Evolutionary conservation across 2,329 filamentous ascomycete species (phyloP).

Genomic region (Microsporum ferrugineum): DNA sequence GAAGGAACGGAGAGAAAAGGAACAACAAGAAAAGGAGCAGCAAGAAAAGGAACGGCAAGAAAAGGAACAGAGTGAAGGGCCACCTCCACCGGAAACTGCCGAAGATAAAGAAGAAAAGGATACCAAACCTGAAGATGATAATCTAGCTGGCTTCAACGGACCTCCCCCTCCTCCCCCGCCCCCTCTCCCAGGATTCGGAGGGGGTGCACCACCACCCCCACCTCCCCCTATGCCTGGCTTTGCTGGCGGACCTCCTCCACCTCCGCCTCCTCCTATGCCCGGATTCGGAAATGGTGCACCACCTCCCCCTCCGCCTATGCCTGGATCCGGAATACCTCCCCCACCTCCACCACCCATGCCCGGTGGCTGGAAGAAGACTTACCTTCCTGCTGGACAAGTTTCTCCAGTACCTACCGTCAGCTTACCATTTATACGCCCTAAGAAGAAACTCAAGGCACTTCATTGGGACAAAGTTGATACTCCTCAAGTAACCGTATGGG

Average conservation of each 20-base stretch:
- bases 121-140: conserved; percentile 5
- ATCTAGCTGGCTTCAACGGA: conserved; percentile 21
- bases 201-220: conserved; percentile 33
- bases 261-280: conserved; percentile 38
- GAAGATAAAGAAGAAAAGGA: conserved; percentile 4
- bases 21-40: not conserved
- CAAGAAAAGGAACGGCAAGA: conserved; percentile 21
- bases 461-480: conserved; percentile 99
- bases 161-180: conserved; percentile 40
- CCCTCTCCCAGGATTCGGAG: conserved; percentile 31
- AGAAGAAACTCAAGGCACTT: conserved; percentile 98
- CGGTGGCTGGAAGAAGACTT: conserved; percentile 53
- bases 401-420: conserved; percentile 49
- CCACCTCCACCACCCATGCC: conserved; percentile 36
- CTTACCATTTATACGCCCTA: conserved; percentile 72
- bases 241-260: conserved; percentile 37
- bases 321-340: conserved; percentile 32
- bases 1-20: conserved; percentile 42
- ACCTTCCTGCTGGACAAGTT: conserved; percentile 53
- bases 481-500: conserved; percentile 86
- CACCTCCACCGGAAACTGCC: conserved; percentile 17
- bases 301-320: conserved; percentile 27
- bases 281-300: conserved; percentile 34
- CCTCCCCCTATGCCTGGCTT: conserved; percentile 29
- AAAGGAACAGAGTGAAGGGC: conserved; percentile 53